A percentile compares a stretch with the other conserved stretches of the same genome.
Conservation (phyloP, 352 stramenopile genomes). For the Globisporangium nagaii region DNA sequence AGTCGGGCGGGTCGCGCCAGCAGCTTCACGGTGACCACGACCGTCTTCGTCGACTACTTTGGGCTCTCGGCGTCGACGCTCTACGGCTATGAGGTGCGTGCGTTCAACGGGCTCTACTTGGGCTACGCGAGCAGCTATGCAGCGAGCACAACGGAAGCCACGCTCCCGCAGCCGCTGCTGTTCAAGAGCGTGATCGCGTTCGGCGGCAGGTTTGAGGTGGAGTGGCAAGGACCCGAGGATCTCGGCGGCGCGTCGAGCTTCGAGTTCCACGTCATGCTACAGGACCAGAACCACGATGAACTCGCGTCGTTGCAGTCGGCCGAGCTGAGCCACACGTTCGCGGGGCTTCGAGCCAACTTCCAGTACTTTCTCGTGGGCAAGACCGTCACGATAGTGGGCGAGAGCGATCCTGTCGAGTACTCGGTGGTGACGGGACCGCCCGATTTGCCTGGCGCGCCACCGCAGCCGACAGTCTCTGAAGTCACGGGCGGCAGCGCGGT, state of each 20-base stretch:
- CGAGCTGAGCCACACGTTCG: conserved; percentile 11
- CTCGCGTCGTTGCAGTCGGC: background rate
- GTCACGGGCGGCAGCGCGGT: conserved; percentile 22
- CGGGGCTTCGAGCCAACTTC: conserved; percentile 14
- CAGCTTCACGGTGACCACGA: conserved; percentile 9
- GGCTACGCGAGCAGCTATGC: conserved; percentile 2
- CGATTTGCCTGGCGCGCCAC: conserved; percentile 17
- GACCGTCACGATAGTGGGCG: conserved; percentile 15
- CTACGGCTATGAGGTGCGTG: conserved; percentile 39
- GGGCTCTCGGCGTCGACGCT: conserved; percentile 18
- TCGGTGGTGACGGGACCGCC: conserved; percentile 11
- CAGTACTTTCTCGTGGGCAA: conserved; percentile 20
- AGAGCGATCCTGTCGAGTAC: conserved; percentile 11
- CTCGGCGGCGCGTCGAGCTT: conserved; percentile 33
- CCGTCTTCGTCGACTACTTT: conserved; percentile 25
- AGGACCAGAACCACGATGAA: background rate
- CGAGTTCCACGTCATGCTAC: conserved; percentile 16
- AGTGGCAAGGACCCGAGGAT: conserved; percentile 29
- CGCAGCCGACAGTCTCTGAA: conserved; percentile 8
- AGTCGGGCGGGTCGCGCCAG: conserved; percentile 10
- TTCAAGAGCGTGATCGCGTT: conserved; percentile 19
- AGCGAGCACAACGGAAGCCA: conserved; percentile 17
- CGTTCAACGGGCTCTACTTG: conserved; percentile 37
- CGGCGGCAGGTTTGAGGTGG: conserved; percentile 39
- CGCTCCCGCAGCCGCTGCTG: conserved; percentile 17